A percentile compares a stretch with the other conserved stretches of the same genome.
Evolutionary conservation across 139 green algal genomes (phyloP).

Genomic region (Axilococcus clingmanii): DNA sequence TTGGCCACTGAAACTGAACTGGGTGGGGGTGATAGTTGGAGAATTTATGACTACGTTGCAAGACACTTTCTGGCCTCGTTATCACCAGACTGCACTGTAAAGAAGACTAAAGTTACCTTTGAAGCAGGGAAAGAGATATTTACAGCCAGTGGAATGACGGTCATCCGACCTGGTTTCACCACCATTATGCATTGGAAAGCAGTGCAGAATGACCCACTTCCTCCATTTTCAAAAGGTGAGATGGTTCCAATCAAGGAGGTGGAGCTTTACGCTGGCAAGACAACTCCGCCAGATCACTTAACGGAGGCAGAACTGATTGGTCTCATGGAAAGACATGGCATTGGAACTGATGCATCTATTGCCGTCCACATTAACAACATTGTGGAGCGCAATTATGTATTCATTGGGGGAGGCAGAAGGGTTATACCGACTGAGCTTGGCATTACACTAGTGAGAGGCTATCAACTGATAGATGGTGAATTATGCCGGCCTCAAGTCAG

Average conservation of each 20-base stretch:
- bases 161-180: conserved; percentile 58
- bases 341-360: conserved; percentile 58
- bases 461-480: conserved; percentile 43
- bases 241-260: conserved; percentile 42
- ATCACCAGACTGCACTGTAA: conserved; percentile 46
- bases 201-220: conserved; percentile 46
- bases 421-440: conserved; percentile 79
- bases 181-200: conserved; percentile 75
- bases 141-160: conserved; percentile 19
- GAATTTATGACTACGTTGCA: conserved; percentile 66
- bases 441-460: conserved; percentile 58
- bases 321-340: conserved; percentile 82
- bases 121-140: conserved; percentile 54
- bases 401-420: conserved; percentile 47
- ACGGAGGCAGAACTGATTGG: conserved; percentile 78
- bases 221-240: conserved; percentile 44
- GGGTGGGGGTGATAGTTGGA: conserved; percentile 69
- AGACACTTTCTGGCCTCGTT: conserved; percentile 77
- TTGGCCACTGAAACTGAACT: conserved; percentile 57
- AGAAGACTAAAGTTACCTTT: conserved; percentile 38
- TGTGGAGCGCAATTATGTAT: conserved; percentile 61
- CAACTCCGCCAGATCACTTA: conserved; percentile 64
- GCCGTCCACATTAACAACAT: conserved; percentile 86
- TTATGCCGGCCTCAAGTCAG: conserved; percentile 67
- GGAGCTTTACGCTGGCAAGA: conserved; percentile 50